phyloP scores from a whole-genome alignment of 495 filamentous ascomycete genomes.

The Penicillium malachiteum region DNA sequence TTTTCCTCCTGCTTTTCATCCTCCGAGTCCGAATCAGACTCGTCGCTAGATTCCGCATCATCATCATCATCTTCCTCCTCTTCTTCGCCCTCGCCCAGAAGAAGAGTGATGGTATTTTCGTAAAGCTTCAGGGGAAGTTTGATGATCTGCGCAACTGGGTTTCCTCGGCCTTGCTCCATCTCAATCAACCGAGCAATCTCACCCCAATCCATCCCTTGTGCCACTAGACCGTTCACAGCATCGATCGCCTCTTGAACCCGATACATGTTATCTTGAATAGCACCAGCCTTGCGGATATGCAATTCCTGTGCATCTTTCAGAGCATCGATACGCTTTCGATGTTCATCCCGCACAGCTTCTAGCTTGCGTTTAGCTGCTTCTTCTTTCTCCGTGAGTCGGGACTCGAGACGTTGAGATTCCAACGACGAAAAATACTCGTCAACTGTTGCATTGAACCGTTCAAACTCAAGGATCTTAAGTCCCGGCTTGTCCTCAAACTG shows the following conservation, averaged over 20 bases:
- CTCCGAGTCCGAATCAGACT: slow-evolving; percentile 63
- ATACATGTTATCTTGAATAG: slow-evolving; percentile 85
- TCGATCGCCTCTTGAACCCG: slow-evolving; percentile 88
- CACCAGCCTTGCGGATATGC: slow-evolving; percentile 83
- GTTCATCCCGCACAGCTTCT: slow-evolving; percentile 75
- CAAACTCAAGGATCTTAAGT: slow-evolving; percentile 67
- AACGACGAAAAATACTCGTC: slow-evolving; percentile 97
- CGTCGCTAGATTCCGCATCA: slow-evolving; percentile 54
- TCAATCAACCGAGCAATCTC: slow-evolving; percentile 86
- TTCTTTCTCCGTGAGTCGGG: slow-evolving; percentile 75
- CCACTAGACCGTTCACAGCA: slow-evolving; percentile 83
- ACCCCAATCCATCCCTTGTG: slow-evolving; percentile 95
- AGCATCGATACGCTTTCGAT: slow-evolving; percentile 77
- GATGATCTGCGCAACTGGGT: slow-evolving; percentile 84
- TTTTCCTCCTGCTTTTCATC: slow-evolving; percentile 42
- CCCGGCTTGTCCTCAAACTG: slow-evolving; percentile 72
- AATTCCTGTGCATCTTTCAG: slow-evolving; percentile 75
- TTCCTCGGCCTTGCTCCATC: slow-evolving; percentile 73
- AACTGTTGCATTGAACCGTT: slow-evolving; percentile 86
- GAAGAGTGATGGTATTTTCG: slow-evolving; percentile 82
- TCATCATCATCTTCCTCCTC: slow-evolving; percentile 60
- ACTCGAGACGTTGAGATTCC: slow-evolving; percentile 90
- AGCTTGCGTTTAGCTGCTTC: slow-evolving; percentile 77
- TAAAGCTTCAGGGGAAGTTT: slow-evolving; percentile 83
- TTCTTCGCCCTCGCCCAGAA: slow-evolving; percentile 68